These are phyloP conservation scores for Gymnopilus dilepis DNA, from an alignment of 768 basidiomycete species.

Conservation along the genomic window DNA sequence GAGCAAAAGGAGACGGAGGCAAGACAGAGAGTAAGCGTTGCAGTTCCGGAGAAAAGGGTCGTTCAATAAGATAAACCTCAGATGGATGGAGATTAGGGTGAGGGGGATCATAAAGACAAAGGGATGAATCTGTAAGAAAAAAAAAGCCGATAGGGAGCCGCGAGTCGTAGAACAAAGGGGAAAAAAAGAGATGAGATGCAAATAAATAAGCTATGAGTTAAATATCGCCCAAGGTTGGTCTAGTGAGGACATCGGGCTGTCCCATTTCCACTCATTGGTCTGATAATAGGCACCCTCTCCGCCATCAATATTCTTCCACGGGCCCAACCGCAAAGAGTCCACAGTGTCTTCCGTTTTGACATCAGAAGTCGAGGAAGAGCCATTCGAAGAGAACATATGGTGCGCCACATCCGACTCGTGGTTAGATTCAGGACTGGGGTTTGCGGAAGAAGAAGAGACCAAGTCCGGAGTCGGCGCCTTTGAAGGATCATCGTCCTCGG, in stretches of 20 bases:
- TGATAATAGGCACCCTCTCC: slow-evolving; percentile 76
- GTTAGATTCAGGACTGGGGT: slow-evolving; percentile 77
- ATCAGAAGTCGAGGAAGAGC: slow-evolving; percentile 42
- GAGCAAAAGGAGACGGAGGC: slow-evolving; percentile 41
- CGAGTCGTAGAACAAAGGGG: slow-evolving; percentile 15
- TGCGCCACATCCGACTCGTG: slow-evolving; percentile 63
- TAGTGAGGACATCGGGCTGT: slow-evolving; percentile 63
- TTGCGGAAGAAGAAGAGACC: slow-evolving; percentile 70
- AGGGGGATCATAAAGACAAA: slow-evolving; percentile 22
- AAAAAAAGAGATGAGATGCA: slow-evolving; percentile 28
- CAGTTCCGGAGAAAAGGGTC: slow-evolving; percentile 28
- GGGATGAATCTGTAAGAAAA: slow-evolving; percentile 22
- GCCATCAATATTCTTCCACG: slow-evolving; percentile 75
- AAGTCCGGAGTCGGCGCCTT: slow-evolving; percentile 81
- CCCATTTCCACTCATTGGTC: slow-evolving; percentile 73
- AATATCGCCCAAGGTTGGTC: slow-evolving; percentile 81
- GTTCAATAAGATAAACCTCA: slow-evolving; percentile 36
- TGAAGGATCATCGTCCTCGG: slow-evolving; percentile 66
- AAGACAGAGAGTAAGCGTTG: slow-evolving; percentile 26
- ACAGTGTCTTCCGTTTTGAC: slow-evolving; percentile 57
- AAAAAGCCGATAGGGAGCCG: slow-evolving; percentile 16
- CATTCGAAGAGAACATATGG: slow-evolving; percentile 42
- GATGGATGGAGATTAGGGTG: slow-evolving; percentile 38
- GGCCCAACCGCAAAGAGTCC: slow-evolving; percentile 61
- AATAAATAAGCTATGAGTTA: slow-evolving; percentile 54